Conservation (phyloP, 305 asterid genomes). For the Lippia alba region DNA sequence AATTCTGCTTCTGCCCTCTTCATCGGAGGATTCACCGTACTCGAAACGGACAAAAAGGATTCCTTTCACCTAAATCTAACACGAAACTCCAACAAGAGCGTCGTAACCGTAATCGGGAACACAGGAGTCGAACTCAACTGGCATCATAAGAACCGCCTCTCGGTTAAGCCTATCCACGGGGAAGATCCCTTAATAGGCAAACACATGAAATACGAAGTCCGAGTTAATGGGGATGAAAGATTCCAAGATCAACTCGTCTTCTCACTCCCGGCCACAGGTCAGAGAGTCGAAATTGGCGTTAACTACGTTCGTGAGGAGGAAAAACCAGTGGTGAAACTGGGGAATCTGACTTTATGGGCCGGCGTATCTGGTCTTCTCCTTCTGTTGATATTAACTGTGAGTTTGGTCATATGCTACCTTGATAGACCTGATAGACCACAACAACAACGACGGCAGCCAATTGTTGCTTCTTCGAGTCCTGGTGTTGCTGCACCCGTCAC, state of each 20-base stretch:
- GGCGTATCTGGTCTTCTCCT: conserved; percentile 33
- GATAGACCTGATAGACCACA: conserved; percentile 49
- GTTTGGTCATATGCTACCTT: conserved; percentile 40
- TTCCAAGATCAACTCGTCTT: conserved; percentile 63
- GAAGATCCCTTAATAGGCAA: conserved; percentile 44
- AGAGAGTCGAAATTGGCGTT: conserved; percentile 65
- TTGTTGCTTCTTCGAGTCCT: conserved; percentile 40
- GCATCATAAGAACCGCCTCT: conserved; percentile 54
- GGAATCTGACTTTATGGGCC: conserved; percentile 36
- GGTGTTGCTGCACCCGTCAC: conserved; percentile 59
- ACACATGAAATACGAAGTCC: conserved; percentile 57
- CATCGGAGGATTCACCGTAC: conserved; percentile 71
- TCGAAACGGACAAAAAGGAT: conserved; percentile 52
- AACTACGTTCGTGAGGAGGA: conserved; percentile 57
- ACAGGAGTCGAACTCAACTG: conserved; percentile 65
- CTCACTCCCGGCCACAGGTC: conserved; percentile 79
- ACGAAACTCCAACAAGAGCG: conserved; percentile 46
- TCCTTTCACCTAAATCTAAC: conserved; percentile 62
- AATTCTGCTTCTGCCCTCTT: conserved; percentile 84
- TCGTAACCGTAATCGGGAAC: conserved; percentile 72
- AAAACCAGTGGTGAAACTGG: conserved; percentile 18
- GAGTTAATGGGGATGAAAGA: conserved; percentile 42
- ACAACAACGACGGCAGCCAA: conserved; percentile 30
- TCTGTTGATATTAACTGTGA: conserved; percentile 38
- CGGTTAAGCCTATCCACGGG: conserved; percentile 46